A percentile compares a stretch with the other conserved stretches of the same genome.
phyloP scores from a whole-genome alignment of 495 filamentous ascomycete genomes.

The Neurospora sp. region DNA sequence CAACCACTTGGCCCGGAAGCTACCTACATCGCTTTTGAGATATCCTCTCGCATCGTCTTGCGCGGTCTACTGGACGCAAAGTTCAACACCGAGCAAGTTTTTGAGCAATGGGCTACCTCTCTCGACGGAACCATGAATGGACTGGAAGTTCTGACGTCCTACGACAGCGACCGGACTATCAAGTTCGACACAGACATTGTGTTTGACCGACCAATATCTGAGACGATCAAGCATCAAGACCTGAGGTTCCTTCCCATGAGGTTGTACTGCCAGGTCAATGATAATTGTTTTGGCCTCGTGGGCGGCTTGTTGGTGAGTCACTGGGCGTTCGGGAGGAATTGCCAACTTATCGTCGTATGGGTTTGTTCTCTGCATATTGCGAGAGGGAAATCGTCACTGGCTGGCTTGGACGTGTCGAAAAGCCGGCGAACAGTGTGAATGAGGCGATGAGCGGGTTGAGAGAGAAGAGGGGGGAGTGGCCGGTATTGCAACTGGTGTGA shows the following conservation, averaged over 20 bases:
- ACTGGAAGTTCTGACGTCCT: background rate
- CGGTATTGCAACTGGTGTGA: background rate
- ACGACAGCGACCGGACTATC: background rate
- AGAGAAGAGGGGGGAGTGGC: background rate
- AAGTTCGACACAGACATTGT: background rate
- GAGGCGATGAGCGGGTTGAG: background rate
- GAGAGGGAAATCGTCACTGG: background rate
- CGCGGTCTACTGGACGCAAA: background rate
- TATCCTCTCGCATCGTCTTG: background rate
- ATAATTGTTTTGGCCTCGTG: background rate
- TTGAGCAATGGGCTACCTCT: background rate
- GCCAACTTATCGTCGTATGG: background rate
- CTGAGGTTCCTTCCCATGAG: background rate
- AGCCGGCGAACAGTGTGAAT: background rate
- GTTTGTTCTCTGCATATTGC: background rate
- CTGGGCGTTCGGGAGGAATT: background rate
- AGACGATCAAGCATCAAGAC: background rate
- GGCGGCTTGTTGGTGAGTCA: background rate
- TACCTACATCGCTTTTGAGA: background rate
- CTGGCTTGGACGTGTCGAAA: background rate
- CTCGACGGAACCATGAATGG: too few species aligned
- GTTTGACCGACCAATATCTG: background rate
- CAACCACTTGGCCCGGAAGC: background rate
- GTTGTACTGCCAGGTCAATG: background rate
- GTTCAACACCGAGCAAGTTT: background rate